Base-by-base conservation (phyloP, 2,329 filamentous ascomycete species). In the Ophidiomyces ophidiicola region DNA sequence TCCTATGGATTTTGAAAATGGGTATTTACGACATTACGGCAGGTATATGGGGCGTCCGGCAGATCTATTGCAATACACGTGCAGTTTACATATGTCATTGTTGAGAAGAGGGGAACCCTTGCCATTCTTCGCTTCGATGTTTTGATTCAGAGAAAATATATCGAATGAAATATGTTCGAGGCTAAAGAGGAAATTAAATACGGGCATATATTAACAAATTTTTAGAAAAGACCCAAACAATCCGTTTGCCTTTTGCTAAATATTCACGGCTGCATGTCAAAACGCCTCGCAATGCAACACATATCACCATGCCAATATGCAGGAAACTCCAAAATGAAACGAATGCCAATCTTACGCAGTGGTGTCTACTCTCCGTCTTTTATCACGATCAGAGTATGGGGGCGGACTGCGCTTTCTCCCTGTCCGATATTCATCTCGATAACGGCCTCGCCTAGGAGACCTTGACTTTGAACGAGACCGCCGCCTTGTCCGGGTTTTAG, bases 401-500 rank as follows among this genome's bases (percentile, higher is more conserved):
- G 62, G 64, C 15, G 56, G 59, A 36, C 62, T 64, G 34, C 62
- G 58, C 50, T 63, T 64, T 44, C 56, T 57, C 28, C 53, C 52
- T 44, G 41, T 50, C 43, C 53, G 50, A 37, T 51, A 45, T 32
- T 56, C 55, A 29, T 48, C 51, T 24, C 72, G 67, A 50, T 76
- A 62, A 14, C 70, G 66, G 47, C 49, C 46, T 40, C 45, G 40
- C 21, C 42, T 41, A 24, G 45, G 42, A 36, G 40, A 47, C 34
- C 43, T 32, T 53, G 49, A 36, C 52, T 55, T 41, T 50, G 53
- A 43, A 7, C 11, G 74, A 17, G 75, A 76, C 43, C 63, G 60
- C 2, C 74, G 76, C 44, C 69, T 59, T 14, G 70, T 70, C 38
- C 58, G 56, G 10, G 36, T 34, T 54, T 55, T 44, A 52, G 51